Evolutionary conservation across 176 grass and related monocot species (phyloP), one percentile per base, ranked within the genome.

Genomic region (Saccharum officinarum): DNA sequence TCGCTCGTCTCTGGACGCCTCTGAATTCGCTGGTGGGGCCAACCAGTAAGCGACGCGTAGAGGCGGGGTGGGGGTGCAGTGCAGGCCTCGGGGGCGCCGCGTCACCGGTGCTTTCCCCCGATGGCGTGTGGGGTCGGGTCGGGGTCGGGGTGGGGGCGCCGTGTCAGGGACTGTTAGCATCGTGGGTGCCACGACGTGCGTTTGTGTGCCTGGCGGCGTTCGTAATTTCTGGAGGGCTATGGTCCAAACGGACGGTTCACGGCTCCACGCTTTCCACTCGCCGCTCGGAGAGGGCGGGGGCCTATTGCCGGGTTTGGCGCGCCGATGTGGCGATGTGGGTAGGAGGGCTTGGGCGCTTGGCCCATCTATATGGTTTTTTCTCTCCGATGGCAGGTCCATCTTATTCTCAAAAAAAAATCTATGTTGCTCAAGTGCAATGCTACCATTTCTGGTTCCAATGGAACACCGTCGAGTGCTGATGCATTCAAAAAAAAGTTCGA

Each of bases 1-100:
- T 82, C 40, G 20, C 59, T 61, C 70, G 54, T 44, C 52, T 71
- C 66, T 81, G 42, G 83, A 81, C 71, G 55, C 65, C 75, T 75
- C 80, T 73, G 20, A 42, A 85, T 92, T 77, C 67, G 28, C 49
- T 22, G 65, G 74, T 65, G 76, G 54, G 75, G 14, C 89, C 80
- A 85, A 81, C 59, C 5, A 52, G 63, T 36, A 40, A 41, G 75
- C 59, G 89, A 91, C 89, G 73, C 84, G 84, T 83, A 73, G 36
- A 15, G 9, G 54, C 0, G 60, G 2, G 63, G 47, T 30, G 20
- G 18, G 33, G 41, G 38, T 9, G 71, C 18, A 18, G 38, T 6
- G 71, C 18, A 18, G 31, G 61, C 23, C 13, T 20, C 38, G 49
- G 49, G 13, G 15, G 62, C 52, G 46, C 25, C 38, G 17, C 40